phyloP scores from a whole-genome alignment of 2,329 filamentous ascomycete genomes.

The Chlorencoelia australis region DNA sequence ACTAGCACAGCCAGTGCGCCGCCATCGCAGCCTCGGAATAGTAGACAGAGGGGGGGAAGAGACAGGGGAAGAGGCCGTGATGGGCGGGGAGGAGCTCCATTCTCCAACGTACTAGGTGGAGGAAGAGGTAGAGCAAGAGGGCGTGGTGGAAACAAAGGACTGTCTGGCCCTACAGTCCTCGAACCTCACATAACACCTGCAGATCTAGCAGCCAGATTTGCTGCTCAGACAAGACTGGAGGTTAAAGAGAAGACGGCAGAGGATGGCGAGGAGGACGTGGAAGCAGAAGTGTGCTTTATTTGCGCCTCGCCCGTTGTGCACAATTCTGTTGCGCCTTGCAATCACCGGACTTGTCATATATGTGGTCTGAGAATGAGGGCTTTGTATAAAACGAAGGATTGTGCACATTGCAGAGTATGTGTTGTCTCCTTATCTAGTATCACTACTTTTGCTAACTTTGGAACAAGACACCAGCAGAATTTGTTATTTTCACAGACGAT shows the following conservation, averaged over 20 bases:
- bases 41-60: slow-evolving; percentile 29
- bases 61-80: slow-evolving; percentile 25
- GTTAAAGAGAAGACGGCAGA: neutral
- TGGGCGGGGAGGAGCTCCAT: slow-evolving; percentile 2
- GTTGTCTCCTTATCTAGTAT: slow-evolving; percentile 5
- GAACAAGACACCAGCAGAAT: slow-evolving; percentile 56
- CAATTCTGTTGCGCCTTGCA: slow-evolving; percentile 83
- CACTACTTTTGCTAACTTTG: slow-evolving; percentile 32
- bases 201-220: neutral
- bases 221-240: neutral
- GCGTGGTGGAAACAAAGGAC: slow-evolving; percentile 14
- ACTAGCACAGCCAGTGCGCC: slow-evolving; percentile 9
- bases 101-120: slow-evolving; percentile 18
- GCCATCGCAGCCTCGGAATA: slow-evolving; percentile 13
- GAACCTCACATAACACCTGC: slow-evolving; percentile 1
- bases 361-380: slow-evolving; percentile 85
- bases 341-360: slow-evolving; percentile 94
- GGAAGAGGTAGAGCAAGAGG: slow-evolving; percentile 22
- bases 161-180: slow-evolving; percentile 1
- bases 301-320: slow-evolving; percentile 86
- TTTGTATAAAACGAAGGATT: slow-evolving; percentile 91
- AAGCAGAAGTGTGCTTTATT: slow-evolving; percentile 90
- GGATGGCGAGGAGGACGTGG: slow-evolving; percentile 39
- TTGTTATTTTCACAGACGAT: slow-evolving; percentile 89
- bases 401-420: slow-evolving; percentile 85